Evolutionary conservation across 805 yeast genomes (phyloP), one percentile per base, ranked within the genome.

Genomic region (Lachancea waltii): DNA sequence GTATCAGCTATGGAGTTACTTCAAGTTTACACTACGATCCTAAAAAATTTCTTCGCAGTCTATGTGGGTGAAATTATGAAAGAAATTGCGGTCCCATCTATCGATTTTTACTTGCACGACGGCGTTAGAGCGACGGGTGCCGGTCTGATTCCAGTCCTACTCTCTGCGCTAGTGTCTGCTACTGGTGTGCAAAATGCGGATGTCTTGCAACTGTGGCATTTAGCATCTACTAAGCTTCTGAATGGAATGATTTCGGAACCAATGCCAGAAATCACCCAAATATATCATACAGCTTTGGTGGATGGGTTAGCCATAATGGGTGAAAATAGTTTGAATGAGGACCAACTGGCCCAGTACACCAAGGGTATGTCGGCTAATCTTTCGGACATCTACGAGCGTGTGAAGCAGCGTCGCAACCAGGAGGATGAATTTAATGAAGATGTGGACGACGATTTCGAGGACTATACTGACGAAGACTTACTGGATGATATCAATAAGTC

Each of bases 111-210:
- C 57, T 73, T 89, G 53, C 96, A 87, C 58, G 96, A 87, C 60
- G 95, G 94, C 26, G 97, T 90, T 5, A 77, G 97, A 50, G 85
- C 83, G 19, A 76, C 90, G n/a, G 87, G 95, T 32, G 89, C 96
- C 2, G 73, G 80, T 44, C 72, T 89, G 4, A 77, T 89, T 53
- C 87, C 97, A 2, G 77, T 86, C 3, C 66, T 90, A 38, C 65
- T 92, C 43, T 64, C 75, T 38, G 77, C 85, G 46, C 69, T 81
- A n/a, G 65, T 69, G 42, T 54, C 61, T 3, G 73, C 73, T 3
- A 68, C 72, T 17, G 73, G 72, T 30, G 55, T 61, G 32, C 64
- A 69, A 28, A 74, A 86, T 3, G 67, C 70, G 8, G 80, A 79
- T 47, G 75, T 86, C 2, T 60, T 77, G 33, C 73, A 72, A 20